Evolutionary conservation across 2,329 filamentous ascomycete species (phyloP).

Genomic region (Colletotrichum caudatum): DNA sequence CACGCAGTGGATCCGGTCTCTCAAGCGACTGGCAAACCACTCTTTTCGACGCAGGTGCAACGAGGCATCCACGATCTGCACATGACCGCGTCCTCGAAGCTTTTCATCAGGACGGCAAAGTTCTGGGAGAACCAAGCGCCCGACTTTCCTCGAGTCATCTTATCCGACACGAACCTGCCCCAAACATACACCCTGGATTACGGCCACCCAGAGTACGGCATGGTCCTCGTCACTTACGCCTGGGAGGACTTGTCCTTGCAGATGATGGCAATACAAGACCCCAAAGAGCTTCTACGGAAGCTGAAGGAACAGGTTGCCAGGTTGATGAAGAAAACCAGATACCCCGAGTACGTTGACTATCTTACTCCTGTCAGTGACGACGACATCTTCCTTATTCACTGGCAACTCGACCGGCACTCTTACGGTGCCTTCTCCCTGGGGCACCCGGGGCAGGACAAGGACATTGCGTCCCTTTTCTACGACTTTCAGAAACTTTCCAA

Average conservation of each 20-base stretch:
- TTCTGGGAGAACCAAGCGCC: conserved; percentile 20
- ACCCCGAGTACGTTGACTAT: neutral
- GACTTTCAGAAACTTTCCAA: conserved; percentile 14
- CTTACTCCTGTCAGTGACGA: conserved; percentile 19
- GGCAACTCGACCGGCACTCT: conserved; percentile 23
- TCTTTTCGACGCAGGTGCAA: neutral
- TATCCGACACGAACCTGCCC: conserved; percentile 11
- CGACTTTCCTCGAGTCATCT: conserved; percentile 17
- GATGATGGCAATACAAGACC: conserved; percentile 7
- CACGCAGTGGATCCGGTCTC: neutral
- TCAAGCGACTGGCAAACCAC: neutral
- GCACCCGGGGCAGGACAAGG: conserved; percentile 14
- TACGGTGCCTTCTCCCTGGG: conserved; percentile 24
- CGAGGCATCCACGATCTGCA: conserved; percentile 18
- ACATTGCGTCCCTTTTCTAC: conserved; percentile 24
- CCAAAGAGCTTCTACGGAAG: conserved; percentile 11
- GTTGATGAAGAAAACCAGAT: neutral
- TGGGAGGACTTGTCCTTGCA: conserved; percentile 14
- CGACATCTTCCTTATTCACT: conserved; percentile 23
- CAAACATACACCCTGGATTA: conserved; percentile 12
- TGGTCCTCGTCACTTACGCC: conserved; percentile 11
- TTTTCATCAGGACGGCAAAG: conserved; percentile 21
- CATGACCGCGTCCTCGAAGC: conserved; percentile 27
- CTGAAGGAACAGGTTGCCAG: conserved; percentile 2
- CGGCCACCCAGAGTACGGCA: conserved; percentile 8